Evolutionary conservation across 2,329 filamentous ascomycete genomes (phyloP).

Genomic region (Apiospora phragmitis): DNA sequence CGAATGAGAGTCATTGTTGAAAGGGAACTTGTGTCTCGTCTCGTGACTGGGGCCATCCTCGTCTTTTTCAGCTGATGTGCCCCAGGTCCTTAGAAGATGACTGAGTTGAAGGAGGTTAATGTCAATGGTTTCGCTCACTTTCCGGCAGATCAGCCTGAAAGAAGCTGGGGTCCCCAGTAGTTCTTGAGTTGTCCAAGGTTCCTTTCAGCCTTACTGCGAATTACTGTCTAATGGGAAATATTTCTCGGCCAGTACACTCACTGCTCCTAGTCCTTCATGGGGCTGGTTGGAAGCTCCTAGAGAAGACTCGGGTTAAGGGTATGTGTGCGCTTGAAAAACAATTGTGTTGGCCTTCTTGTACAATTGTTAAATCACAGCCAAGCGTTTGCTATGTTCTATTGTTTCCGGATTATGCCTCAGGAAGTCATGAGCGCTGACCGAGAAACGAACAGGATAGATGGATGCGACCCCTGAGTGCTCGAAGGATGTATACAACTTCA

Average conservation of each 20-base stretch:
- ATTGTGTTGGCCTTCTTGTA: neutral
- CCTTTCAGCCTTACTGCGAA: neutral
- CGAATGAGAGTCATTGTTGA: neutral
- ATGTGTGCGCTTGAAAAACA: neutral
- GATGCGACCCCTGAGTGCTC: neutral
- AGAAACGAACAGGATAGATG: neutral
- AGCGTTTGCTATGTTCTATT: neutral
- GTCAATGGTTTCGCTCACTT: neutral
- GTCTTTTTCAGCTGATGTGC: neutral
- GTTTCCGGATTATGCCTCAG: neutral
- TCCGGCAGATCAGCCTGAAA: neutral
- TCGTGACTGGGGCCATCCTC: neutral
- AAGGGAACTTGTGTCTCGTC: neutral
- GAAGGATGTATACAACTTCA: neutral
- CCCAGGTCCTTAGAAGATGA: neutral
- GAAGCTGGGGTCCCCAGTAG: neutral
- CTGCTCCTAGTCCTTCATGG: neutral
- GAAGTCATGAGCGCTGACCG: neutral
- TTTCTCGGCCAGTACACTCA: neutral
- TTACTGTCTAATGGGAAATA: neutral
- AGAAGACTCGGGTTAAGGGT: neutral
- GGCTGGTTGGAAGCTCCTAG: neutral
- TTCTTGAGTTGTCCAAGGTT: neutral
- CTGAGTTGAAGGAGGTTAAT: neutral
- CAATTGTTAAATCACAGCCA: neutral